These are phyloP conservation scores for Kodamaea fungicola DNA, from an alignment of 1,139 yeast species.

Conservation along the genomic window DNA sequence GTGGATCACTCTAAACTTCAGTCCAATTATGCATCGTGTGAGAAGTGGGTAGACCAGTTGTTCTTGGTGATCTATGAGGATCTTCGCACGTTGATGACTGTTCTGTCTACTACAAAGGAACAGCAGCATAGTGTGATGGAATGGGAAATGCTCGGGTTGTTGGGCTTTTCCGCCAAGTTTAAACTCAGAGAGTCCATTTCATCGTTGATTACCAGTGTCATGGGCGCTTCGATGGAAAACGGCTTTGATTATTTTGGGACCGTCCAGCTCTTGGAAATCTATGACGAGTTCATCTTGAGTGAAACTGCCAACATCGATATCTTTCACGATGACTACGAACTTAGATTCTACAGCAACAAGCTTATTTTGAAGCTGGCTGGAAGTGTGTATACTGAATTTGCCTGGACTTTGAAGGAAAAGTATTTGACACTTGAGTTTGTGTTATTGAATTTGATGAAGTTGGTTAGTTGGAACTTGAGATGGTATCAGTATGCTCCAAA, in stretches of 20 bases:
- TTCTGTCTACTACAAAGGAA: slow-evolving; percentile 20
- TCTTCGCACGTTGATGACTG: slow-evolving; percentile 27
- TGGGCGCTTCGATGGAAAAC: slow-evolving; percentile 31
- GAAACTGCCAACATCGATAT: slow-evolving; percentile 32
- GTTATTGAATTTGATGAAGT: slow-evolving; percentile 30
- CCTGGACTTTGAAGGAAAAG: slow-evolving; percentile 23
- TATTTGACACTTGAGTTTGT: slow-evolving; percentile 35
- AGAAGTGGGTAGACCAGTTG: slow-evolving; percentile 40
- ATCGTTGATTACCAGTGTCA: slow-evolving; percentile 38
- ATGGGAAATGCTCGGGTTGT: slow-evolving; percentile 41
- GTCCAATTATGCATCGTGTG: slow-evolving; percentile 18
- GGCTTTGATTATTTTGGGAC: slow-evolving; percentile 41
- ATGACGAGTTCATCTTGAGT: slow-evolving; percentile 40
- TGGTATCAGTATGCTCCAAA: slow-evolving; percentile 42
- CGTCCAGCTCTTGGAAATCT: slow-evolving; percentile 35
- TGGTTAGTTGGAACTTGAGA: slow-evolving; percentile 38
- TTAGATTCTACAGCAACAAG: slow-evolving; percentile 30
- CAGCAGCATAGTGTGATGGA: slow-evolving; percentile 41
- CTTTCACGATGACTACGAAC: slow-evolving; percentile 28
- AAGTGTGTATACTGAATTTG: slow-evolving; percentile 21
- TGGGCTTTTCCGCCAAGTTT: slow-evolving; percentile 42
- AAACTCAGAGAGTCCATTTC: slow-evolving; percentile 38
- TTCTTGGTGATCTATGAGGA: slow-evolving; percentile 39
- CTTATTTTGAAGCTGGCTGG: slow-evolving; percentile 29
- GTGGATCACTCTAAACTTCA: slow-evolving; percentile 16